Percentiles rank a stretch among this genome's conserved stretches.
Evolutionary conservation across 257 asterid genomes (phyloP).

Genomic region (Plantago major): DNA sequence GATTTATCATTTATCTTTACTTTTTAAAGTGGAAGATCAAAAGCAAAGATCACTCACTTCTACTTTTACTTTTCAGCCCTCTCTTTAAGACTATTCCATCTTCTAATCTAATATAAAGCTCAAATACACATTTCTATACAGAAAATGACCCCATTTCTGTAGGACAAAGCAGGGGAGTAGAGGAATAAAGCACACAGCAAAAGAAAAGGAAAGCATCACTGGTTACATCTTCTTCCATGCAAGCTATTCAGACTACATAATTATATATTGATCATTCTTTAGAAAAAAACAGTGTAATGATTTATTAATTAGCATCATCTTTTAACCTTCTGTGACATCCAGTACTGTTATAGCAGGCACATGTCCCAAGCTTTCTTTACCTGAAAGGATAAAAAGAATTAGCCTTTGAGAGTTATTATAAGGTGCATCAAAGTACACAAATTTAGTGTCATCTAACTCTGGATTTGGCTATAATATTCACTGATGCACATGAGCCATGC

Average conservation of each 20-base stretch:
- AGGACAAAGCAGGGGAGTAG: constrained; percentile 21
- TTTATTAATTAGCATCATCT: constrained; percentile 58
- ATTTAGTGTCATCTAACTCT: constrained; percentile 26
- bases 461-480: constrained; percentile 14
- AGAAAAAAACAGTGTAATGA: constrained; percentile 43
- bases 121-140: constrained; percentile 29
- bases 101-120: constrained; percentile 47
- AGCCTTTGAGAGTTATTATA: constrained; percentile 8
- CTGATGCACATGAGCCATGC: constrained; percentile 35
- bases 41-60: constrained; percentile 38
- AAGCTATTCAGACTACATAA: constrained; percentile 32
- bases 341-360: constrained; percentile 48
- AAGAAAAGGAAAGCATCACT: constrained; percentile 28
- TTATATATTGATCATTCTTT: constrained; percentile 40
- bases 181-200: constrained; percentile 32
- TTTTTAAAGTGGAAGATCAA: constrained; percentile 51
- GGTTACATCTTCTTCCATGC: constrained; percentile 36
- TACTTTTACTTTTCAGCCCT: constrained; percentile 58
- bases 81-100: constrained; percentile 65
- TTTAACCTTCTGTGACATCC: constrained; percentile 38
- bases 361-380: constrained; percentile 29
- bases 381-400: constrained; percentile 18
- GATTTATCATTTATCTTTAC: constrained; percentile 15
- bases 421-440: constrained; percentile 50
- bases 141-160: constrained; percentile 30